A percentile compares a stretch with the other conserved stretches of the same genome.
phyloP scores from a whole-genome alignment of 2,329 filamentous ascomycete species.

The Fusarium xylarioides region DNA sequence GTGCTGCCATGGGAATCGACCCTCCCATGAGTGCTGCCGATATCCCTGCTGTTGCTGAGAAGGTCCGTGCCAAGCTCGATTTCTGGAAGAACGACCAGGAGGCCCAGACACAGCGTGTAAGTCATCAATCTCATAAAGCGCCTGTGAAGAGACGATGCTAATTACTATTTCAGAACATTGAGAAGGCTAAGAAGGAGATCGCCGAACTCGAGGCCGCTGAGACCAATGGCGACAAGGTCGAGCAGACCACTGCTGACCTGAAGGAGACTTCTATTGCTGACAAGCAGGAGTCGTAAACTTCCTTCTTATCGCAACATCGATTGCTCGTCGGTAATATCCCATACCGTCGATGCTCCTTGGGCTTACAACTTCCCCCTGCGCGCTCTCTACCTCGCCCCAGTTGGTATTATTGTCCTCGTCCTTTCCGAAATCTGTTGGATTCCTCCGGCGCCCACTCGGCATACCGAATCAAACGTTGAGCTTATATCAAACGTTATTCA shows the following conservation, averaged over 20 bases:
- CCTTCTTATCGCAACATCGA: neutral
- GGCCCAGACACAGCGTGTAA: constrained; percentile 87
- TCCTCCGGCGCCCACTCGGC: constrained; percentile 11
- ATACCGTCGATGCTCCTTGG: constrained; percentile 17
- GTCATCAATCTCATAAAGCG: constrained; percentile 46
- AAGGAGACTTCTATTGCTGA: constrained; percentile 63
- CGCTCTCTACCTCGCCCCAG: neutral
- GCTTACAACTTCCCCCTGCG: constrained; percentile 5
- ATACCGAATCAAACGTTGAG: constrained; percentile 12
- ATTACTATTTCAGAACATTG: constrained; percentile 77
- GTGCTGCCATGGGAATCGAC: constrained; percentile 83
- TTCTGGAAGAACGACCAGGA: constrained; percentile 93
- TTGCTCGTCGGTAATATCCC: constrained; percentile 23
- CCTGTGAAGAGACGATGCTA: constrained; percentile 36
- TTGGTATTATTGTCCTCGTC: neutral
- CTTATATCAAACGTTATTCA: constrained; percentile 18
- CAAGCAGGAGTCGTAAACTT: constrained; percentile 57
- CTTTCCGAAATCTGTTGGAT: constrained; percentile 10
- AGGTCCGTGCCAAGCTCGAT: constrained; percentile 90
- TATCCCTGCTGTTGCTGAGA: constrained; percentile 81
- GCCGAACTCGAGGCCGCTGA: constrained; percentile 78
- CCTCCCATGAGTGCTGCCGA: constrained; percentile 88
- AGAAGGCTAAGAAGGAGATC: constrained; percentile 96
- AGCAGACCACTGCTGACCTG: constrained; percentile 61
- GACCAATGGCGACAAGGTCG: constrained; percentile 62